A percentile compares a stretch with the other conserved stretches of the same genome.
Evolutionary conservation across 306 rosid species (phyloP).

Genomic region (Citrullus colocynthis): DNA sequence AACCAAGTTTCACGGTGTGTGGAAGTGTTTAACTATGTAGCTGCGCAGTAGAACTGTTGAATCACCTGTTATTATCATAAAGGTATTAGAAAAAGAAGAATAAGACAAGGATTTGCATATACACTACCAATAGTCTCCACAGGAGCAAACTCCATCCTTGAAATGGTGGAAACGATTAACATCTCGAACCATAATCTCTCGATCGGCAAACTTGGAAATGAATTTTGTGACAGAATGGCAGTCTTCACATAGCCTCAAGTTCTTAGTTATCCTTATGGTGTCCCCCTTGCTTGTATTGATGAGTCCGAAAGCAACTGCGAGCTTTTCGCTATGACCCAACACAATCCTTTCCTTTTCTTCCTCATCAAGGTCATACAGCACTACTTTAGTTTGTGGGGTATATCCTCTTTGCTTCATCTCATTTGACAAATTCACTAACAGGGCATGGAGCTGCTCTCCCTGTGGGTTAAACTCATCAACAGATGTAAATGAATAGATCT

Average conservation of each 20-base stretch:
- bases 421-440: conserved; percentile 37
- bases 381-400: conserved; percentile 48
- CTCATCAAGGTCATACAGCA: conserved; percentile 65
- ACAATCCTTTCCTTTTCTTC: conserved; percentile 73
- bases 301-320: conserved; percentile 88
- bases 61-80: neutral
- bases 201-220: conserved; percentile 56
- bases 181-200: conserved; percentile 89
- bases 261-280: conserved; percentile 67
- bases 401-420: conserved; percentile 76
- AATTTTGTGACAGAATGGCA: conserved; percentile 82
- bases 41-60: neutral
- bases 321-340: conserved; percentile 85
- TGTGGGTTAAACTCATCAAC: conserved; percentile 57
- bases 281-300: conserved; percentile 58
- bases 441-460: conserved; percentile 54
- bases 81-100: neutral
- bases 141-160: conserved; percentile 66
- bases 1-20: neutral
- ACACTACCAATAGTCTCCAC: conserved; percentile 87
- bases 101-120: neutral
- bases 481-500: conserved; percentile 56
- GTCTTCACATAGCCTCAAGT: conserved; percentile 87
- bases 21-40: neutral
- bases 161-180: conserved; percentile 85